Evolutionary conservation across 2,329 filamentous ascomycete species (phyloP).

Genomic region (Talaromyces sp.): DNA sequence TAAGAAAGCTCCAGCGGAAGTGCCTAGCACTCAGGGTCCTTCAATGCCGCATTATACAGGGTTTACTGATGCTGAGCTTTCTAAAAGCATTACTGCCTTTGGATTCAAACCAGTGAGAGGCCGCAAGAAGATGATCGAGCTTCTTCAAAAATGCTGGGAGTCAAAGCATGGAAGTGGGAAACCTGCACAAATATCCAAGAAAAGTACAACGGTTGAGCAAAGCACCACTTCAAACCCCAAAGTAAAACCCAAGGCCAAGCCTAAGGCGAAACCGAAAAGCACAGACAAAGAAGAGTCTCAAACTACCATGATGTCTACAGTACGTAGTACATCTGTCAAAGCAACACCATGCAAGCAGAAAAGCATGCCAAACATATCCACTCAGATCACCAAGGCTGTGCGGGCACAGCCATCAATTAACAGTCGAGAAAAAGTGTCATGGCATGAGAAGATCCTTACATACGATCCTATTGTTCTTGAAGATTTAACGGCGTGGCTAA

Average conservation of each 20-base stretch:
- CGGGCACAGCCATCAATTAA: conserved; percentile 45
- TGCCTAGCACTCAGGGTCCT: background rate
- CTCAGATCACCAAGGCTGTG: conserved; percentile 53
- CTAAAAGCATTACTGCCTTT: conserved; percentile 64
- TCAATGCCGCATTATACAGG: conserved; percentile 61
- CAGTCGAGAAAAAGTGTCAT: conserved; percentile 58
- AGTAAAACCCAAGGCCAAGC: conserved; percentile 5
- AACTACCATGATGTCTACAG: background rate
- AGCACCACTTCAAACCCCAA: conserved; percentile 14
- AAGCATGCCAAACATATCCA: conserved; percentile 45
- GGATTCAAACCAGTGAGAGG: conserved; percentile 74
- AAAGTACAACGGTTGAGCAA: background rate
- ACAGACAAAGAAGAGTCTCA: background rate
- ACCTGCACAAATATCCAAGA: conserved; percentile 23
- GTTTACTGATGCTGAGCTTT: conserved; percentile 65
- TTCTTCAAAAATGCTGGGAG: conserved; percentile 72
- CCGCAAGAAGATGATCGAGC: conserved; percentile 68
- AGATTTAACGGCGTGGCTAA: conserved; percentile 81
- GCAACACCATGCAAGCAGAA: background rate
- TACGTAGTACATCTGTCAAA: background rate
- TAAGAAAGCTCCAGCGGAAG: background rate
- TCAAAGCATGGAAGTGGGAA: conserved; percentile 51
- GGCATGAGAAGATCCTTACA: conserved; percentile 91
- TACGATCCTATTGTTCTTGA: conserved; percentile 91
- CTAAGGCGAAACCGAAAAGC: background rate